phyloP scores from a whole-genome alignment of 164 flowering plant species.

The Chimonanthus salicifolius region DNA sequence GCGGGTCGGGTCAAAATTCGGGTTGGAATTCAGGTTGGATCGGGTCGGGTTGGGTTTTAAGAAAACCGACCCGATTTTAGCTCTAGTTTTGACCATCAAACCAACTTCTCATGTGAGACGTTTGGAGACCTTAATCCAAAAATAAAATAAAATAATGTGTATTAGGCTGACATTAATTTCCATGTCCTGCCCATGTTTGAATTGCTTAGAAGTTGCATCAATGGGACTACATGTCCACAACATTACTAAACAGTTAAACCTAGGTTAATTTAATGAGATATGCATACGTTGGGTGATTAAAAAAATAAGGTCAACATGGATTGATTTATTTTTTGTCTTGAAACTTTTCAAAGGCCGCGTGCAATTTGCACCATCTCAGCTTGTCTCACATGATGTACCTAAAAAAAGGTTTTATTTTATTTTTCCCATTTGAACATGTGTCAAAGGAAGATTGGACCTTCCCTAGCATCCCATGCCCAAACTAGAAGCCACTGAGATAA shows the following conservation, averaged over 20 bases:
- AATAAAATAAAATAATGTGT: too few relatives aligned
- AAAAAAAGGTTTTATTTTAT: not conserved
- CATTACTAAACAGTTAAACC: not conserved
- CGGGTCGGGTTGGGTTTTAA: too few relatives aligned
- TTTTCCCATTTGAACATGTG: not conserved
- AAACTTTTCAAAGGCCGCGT: constrained; percentile 8
- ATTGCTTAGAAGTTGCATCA: not conserved
- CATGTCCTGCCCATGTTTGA: not conserved
- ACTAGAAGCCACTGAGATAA: not conserved
- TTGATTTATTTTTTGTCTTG: not conserved
- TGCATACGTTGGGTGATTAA: not conserved
- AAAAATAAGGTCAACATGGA: constrained; percentile 8
- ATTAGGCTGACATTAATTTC: too few relatives aligned
- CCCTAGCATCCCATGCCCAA: not conserved
- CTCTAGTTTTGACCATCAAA: too few relatives aligned
- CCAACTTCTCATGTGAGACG: too few relatives aligned
- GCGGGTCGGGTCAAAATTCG: too few relatives aligned
- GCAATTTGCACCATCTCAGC: constrained; percentile 10
- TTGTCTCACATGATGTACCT: not conserved
- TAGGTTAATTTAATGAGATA: not conserved
- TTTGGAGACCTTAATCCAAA: too few relatives aligned
- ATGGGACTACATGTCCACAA: not conserved
- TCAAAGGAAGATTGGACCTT: not conserved
- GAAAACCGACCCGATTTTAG: too few relatives aligned
- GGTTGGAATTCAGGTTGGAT: too few relatives aligned